These are phyloP conservation scores for Trichophaea hybrida DNA, from an alignment of 2,329 filamentous ascomycete genomes.

Conservation along the genomic window DNA sequence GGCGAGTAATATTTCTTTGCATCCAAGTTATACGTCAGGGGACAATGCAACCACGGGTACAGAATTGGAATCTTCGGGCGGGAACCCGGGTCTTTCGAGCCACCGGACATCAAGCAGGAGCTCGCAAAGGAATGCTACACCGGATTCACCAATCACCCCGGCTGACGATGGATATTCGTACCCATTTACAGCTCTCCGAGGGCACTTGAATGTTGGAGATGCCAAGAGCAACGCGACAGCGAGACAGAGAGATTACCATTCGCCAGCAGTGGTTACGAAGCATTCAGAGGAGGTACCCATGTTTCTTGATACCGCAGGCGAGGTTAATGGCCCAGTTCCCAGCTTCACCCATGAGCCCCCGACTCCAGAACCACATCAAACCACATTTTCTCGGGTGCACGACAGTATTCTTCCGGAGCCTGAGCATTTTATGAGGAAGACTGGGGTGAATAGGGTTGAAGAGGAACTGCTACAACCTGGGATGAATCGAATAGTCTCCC, in stretches of 20 bases:
- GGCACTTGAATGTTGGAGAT: background rate
- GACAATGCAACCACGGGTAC: background rate
- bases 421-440: background rate
- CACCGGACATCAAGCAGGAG: background rate
- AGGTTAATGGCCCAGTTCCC: background rate
- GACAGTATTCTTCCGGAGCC: background rate
- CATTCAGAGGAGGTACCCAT: constrained; percentile 2
- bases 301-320: constrained; percentile 1
- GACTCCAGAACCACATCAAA: constrained; percentile 1
- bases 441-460: background rate
- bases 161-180: background rate
- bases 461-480: background rate
- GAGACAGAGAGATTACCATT: background rate
- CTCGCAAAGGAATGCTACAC: background rate
- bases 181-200: background rate
- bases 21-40: background rate
- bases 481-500: background rate
- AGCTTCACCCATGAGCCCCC: constrained; percentile 2
- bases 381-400: background rate
- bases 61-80: background rate
- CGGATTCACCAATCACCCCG: background rate
- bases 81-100: constrained; percentile 1
- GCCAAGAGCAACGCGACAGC: background rate
- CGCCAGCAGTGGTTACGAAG: background rate
- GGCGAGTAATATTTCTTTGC: constrained; percentile 1